Evolutionary conservation across 1,139 yeast genomes (phyloP).

Genomic region (Spencermartinsiella ligniputridi): DNA sequence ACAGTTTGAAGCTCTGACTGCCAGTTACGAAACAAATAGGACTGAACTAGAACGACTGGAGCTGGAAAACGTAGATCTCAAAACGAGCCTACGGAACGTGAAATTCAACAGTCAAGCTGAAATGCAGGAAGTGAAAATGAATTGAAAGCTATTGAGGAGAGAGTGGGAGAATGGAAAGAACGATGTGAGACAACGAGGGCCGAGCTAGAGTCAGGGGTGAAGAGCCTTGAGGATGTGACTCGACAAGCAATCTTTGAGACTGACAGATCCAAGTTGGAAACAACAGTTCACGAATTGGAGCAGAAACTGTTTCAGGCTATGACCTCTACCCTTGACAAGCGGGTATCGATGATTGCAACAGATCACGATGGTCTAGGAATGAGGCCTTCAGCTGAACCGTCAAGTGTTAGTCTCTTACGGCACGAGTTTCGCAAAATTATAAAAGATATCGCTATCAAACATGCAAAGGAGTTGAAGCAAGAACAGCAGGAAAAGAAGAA

Average conservation of each 20-base stretch:
- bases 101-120: slow-evolving; percentile 29
- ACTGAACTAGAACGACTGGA: slow-evolving; percentile 31
- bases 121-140: slow-evolving; percentile 27
- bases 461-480: slow-evolving; percentile 53
- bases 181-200: slow-evolving; percentile 29
- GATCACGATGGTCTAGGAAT: slow-evolving; percentile 1
- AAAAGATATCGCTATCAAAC: slow-evolving; percentile 56
- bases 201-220: slow-evolving; percentile 32
- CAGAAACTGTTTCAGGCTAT: slow-evolving; percentile 20
- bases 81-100: slow-evolving; percentile 32
- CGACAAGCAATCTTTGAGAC: slow-evolving; percentile 36
- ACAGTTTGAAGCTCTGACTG: slow-evolving; percentile 21
- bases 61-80: slow-evolving; percentile 34
- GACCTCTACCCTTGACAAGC: slow-evolving; percentile 19
- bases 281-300: slow-evolving; percentile 28
- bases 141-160: slow-evolving; percentile 24
- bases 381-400: slow-evolving; percentile 15
- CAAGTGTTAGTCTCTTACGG: slow-evolving; percentile 43
- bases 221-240: slow-evolving; percentile 35
- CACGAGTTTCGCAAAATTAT: slow-evolving; percentile 70
- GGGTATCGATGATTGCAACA: slow-evolving; percentile 24
- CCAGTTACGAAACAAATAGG: slow-evolving; percentile 25
- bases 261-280: slow-evolving; percentile 31
- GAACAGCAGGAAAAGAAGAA: slow-evolving; percentile 54
- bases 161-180: slow-evolving; percentile 30